Evolutionary conservation across 768 basidiomycete species (phyloP), one percentile per base, ranked within the genome.

Genomic region (Mycena pura): DNA sequence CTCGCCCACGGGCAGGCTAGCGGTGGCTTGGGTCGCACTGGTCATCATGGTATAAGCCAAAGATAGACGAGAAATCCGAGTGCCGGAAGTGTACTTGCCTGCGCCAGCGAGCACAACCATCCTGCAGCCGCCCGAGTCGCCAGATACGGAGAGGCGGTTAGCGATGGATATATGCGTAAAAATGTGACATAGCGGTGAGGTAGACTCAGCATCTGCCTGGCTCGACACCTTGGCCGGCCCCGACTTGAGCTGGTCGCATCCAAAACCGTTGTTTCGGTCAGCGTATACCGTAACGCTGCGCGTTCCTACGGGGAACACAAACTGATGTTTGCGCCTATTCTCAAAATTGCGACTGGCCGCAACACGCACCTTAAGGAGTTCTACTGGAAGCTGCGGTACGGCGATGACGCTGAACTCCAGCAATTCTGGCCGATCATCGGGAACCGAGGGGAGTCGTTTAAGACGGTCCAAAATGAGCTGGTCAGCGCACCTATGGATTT

Each of bases 331-430:
- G 90, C 92, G 2, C 95, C 97, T 21, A 95, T 99, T 66, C 96
- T 96, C 70, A 96, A 99, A 73, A 77, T 96, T 57, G 85, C 87
- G 5, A 82, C 84, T 9, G 92, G 84, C 61, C 89, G 96, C 67
- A 99, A 96, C 78, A 81, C 81, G 54, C 87, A 92, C 62, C 96
- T 99, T 80, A 99, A 97, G 78, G 86, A 91, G 68, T 99, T 99
- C 73, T 99, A 99, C 81, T 99, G 97, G 97, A 89, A 89, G 73
- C 78, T 99, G 31, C 99, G 97, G 97, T 96, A 95, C 73, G 95
- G 97, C 34, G 94, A 95, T 70, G 80, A 92, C 62, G 85, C 90
- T 67, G 74, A 73, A 2, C 81, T 98, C 24, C 92, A 97, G 74
- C 82, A 84, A 10, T 99, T 99, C 83, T 96, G 94, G 69, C 84